Percentiles rank a stretch among this genome's conserved stretches.
phyloP scores from a whole-genome alignment of 2,329 filamentous ascomycete genomes.

The Didymella arachidicola region DNA sequence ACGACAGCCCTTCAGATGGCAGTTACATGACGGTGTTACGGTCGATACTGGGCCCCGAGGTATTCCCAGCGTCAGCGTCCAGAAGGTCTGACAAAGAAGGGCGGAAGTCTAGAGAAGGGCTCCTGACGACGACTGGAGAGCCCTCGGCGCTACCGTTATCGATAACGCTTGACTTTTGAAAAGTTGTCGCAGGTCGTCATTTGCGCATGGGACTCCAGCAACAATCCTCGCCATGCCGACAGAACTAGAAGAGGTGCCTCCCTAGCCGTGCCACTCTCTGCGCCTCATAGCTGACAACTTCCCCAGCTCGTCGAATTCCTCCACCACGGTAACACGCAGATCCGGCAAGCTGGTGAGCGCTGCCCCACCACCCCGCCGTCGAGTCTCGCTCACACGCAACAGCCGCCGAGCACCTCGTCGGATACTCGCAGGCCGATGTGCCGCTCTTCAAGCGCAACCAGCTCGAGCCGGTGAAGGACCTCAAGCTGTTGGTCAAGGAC shows the following conservation, averaged over 20 bases:
- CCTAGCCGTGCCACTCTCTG: background rate
- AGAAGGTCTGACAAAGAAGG: slow-evolving; percentile 1
- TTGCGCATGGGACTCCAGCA: slow-evolving; percentile 14
- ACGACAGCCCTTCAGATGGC: background rate
- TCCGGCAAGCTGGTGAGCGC: slow-evolving; percentile 75
- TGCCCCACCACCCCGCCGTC: slow-evolving; percentile 35
- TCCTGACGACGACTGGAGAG: background rate
- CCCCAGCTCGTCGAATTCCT: slow-evolving; percentile 88
- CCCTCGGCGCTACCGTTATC: slow-evolving; percentile 34
- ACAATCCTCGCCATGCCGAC: slow-evolving; percentile 54
- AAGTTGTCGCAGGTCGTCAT: slow-evolving; percentile 40
- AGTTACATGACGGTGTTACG: background rate
- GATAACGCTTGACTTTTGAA: slow-evolving; percentile 41
- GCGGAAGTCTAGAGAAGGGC: slow-evolving; percentile 9
- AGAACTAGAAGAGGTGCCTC: slow-evolving; percentile 58
- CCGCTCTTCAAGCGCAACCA: slow-evolving; percentile 83
- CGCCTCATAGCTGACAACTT: slow-evolving; percentile 1
- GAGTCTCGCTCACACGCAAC: slow-evolving; percentile 29
- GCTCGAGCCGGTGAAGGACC: slow-evolving; percentile 79
- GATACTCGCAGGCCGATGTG: slow-evolving; percentile 79
- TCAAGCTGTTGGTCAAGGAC: slow-evolving; percentile 87
- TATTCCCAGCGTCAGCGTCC: background rate
- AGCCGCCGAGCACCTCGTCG: slow-evolving; percentile 87
- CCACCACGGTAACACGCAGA: slow-evolving; percentile 88
- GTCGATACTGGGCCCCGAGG: background rate